Base-by-base conservation (phyloP, 2,329 filamentous ascomycete species). In the Aspergillus fructus region DNA sequence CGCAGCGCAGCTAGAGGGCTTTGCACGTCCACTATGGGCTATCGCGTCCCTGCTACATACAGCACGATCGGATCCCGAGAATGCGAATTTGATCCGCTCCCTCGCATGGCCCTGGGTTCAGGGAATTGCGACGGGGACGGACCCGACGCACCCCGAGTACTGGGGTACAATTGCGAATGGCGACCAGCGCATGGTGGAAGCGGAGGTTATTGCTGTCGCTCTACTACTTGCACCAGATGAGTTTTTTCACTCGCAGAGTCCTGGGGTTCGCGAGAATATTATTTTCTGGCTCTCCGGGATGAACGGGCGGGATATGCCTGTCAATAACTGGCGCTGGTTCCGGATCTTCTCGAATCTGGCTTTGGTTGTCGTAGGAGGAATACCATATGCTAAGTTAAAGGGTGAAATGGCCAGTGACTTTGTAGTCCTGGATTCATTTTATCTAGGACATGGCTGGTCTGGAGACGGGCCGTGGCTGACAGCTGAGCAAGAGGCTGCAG, bases 1-100 rank as follows among this genome's bases (percentile, higher is more conserved):
- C 13, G 62, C 60, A 8, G 63, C 71, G 58, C 15, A 66, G 53
- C 33, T 76, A 65, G 56, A 79, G 74, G 17, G 68, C 60, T 53
- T 71, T 60, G 66, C 74, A 62, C 17, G 70, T 55, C 23, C 74
- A 66, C 55, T 69, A 60, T 56, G 76, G 71, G 43, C 65, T 40
- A 37, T 71, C 34, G 56, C 75, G 69, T 8, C 75, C 49, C 59
- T 76, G 64, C 33, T 68, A 1, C 45, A 59, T 23, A 24, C 55
- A 3, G 21, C 45, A 3, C 45, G 39, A 7, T 23, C 19, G 0
- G 43, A 46, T 5, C 43, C 43, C 21, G 37, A 43, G 8, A 37
- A 49, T 24, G n/a, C 41, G 15, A 23, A 13, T 5, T 13, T 23
- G 1, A 49, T 49, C 8, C 23, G 45, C 17, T 12, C 24, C 6